A percentile compares a stretch with the other conserved stretches of the same genome.
phyloP scores from a whole-genome alignment of 2,329 filamentous ascomycete genomes.

The Colletotrichum sp. region DNA sequence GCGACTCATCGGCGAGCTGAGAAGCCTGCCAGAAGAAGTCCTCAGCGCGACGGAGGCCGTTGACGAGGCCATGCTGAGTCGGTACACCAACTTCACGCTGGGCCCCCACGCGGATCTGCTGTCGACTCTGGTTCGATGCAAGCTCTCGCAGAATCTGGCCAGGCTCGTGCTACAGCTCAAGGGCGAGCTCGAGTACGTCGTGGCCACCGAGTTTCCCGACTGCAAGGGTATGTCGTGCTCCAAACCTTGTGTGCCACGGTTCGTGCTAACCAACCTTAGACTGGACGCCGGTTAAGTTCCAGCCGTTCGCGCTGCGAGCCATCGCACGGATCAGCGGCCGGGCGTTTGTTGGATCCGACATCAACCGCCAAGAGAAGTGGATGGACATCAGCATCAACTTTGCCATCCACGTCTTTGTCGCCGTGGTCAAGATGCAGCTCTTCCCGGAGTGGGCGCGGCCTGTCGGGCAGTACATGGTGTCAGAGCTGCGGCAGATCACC shows the following conservation, averaged over 20 bases:
- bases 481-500: slow-evolving; percentile 49
- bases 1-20: slow-evolving; percentile 49
- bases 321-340: slow-evolving; percentile 59
- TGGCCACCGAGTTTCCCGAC: slow-evolving; percentile 50
- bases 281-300: slow-evolving; percentile 60
- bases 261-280: slow-evolving; percentile 36
- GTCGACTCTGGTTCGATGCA: slow-evolving; percentile 48
- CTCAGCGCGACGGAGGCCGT: slow-evolving; percentile 54
- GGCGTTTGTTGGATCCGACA: slow-evolving; percentile 54
- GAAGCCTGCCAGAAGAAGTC: slow-evolving; percentile 51
- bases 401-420: slow-evolving; percentile 52
- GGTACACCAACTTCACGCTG: slow-evolving; percentile 55
- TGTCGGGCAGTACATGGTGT: slow-evolving; percentile 48
- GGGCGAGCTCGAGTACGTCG: slow-evolving; percentile 49
- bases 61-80: slow-evolving; percentile 54
- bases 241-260: not conserved
- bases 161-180: slow-evolving; percentile 51
- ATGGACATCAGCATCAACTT: slow-evolving; percentile 57
- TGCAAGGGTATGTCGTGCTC: slow-evolving; percentile 40
- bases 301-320: slow-evolving; percentile 54
- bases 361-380: slow-evolving; percentile 59
- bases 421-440: slow-evolving; percentile 54
- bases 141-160: slow-evolving; percentile 51
- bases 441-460: slow-evolving; percentile 56
- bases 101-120: slow-evolving; percentile 51